phyloP scores from a whole-genome alignment of 352 stramenopile species.

The Globisporangium irregulare region DNA sequence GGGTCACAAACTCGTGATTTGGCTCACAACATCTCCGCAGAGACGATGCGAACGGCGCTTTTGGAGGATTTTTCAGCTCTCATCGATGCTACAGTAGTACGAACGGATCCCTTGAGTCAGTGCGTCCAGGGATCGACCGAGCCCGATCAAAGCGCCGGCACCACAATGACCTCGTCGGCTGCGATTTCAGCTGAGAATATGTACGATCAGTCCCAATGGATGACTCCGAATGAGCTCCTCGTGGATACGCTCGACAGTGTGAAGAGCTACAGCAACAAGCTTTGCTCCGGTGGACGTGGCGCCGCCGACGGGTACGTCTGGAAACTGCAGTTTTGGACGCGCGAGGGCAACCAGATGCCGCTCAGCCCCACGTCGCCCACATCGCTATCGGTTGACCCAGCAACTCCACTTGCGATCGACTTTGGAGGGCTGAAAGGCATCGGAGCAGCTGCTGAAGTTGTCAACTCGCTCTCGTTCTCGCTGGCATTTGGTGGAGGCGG shows the following conservation, averaged over 20 bases:
- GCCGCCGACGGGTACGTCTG: constrained; percentile 83
- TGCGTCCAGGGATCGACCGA: constrained; percentile 66
- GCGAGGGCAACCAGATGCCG: constrained; percentile 72
- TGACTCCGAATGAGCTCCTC: constrained; percentile 40
- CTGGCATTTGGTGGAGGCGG: constrained; percentile 88
- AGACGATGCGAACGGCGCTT: constrained; percentile 48
- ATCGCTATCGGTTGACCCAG: constrained; percentile 25
- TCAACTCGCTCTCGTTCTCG: constrained; percentile 84
- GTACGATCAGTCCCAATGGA: constrained; percentile 53
- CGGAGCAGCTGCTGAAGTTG: constrained; percentile 52
- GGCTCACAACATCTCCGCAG: constrained; percentile 60
- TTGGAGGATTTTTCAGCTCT: constrained; percentile 49
- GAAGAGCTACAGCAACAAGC: constrained; percentile 58
- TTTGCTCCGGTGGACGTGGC: constrained; percentile 82
- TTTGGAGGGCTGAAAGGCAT: constrained; percentile 37
- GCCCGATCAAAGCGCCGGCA: constrained; percentile 39
- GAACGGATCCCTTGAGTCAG: constrained; percentile 55
- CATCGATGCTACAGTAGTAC: constrained; percentile 59
- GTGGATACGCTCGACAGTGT: constrained; percentile 39
- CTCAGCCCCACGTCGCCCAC: constrained; percentile 69
- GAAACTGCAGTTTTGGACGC: constrained; percentile 90
- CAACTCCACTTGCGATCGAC: constrained; percentile 41
- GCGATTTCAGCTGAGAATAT: constrained; percentile 23
- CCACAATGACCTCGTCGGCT: constrained; percentile 12
- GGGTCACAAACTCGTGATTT: constrained; percentile 54